Base-by-base conservation (phyloP, 1,284 basidiomycete genomes). In the Naganishia liquefaciens region DNA sequence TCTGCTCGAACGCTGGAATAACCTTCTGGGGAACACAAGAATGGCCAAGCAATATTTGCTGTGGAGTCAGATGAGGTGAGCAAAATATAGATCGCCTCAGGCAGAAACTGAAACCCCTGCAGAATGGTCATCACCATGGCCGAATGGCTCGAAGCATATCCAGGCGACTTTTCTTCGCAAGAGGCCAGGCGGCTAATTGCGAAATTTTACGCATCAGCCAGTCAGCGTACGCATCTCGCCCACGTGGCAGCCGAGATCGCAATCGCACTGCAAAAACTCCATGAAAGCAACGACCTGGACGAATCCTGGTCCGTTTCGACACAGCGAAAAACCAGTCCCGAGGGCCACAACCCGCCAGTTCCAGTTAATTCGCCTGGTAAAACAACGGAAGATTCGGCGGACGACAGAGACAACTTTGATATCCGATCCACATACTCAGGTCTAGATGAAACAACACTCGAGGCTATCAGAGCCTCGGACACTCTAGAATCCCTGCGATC, bases 1-100 rank as follows among this genome's bases (percentile, higher is more conserved):
- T 65, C 74, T 79, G 49, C 64, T 72, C 15, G 69, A 72, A 5
- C 69, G 76, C 28, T 73, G 75, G 66, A 58, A 68, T 39, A 72
- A 76, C 53, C 68, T 77, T 9, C 70, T 73, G 55, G 53, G 64
- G 13, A 73, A 73, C 63, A 70, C 69, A 3, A 44, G 52, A 11
- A 69, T 76, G 11, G 69, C 74, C 1, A 70, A 69, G 21, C 75
- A 77, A 57, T 69, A 75, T 40, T 69, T 69, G 47, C 69, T 74
- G 40, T 77, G 77, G 76, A 71, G 73, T 5, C 65, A 76, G 43
- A 74, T 75, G 67, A 76, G 75, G 78, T 76, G 60, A 68, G 75
- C 64, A 40, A 25, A 39, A 2, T 1, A 1, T 11, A n/a, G 40
- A 28, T 25, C 23, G 15, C 33, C 9, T 53, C 5, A 6, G 27